Evolutionary conservation across 768 basidiomycete genomes (phyloP), one percentile per base, ranked within the genome.

Genomic region (Leccinum rimulosum): DNA sequence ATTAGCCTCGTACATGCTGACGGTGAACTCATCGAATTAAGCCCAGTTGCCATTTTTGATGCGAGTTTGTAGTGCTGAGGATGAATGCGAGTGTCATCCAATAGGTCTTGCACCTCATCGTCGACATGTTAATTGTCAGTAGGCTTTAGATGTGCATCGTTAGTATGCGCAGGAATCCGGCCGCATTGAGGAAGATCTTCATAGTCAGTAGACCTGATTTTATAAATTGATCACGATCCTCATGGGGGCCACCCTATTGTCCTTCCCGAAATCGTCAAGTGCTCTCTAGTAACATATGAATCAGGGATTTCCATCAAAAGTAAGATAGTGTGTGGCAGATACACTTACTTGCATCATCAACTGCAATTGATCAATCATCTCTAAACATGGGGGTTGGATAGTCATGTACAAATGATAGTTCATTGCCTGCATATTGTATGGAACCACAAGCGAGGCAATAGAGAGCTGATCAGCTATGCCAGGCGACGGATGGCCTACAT

Each of bases 61-160:
- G 97, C 96, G 40, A 98, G 81, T 64, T 98, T 95, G 69, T 98
- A 99, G 74, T 99, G 96, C 71, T 96, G 93, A 6, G 93, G 93
- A 69, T 98, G 97, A 55, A 99, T 93, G 19, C 97, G 91, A 36
- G 95, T 98, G 68, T 87, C 87, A 69, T 99, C 97, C 55, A 99
- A 79, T 4, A 95, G 93, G 72, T 99, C 96, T 35, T 83, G 84
- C 56, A 84, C 80, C 48, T 91, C 89, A 50, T 85, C 84, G 33
- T 88, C 85, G 59, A 75, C 74, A 52, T 82, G 80, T 36, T 81
- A 78, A 48, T 82, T 81, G 73, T 91, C 91, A 38, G 77, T 66
- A 47, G 81, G 78, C 66, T 84, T 87, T 58, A 80, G 67, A 54
- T 87, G 86, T 19, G 79, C 73, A 66, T 93, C 89, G 56, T 91